Evolutionary conservation across 2,329 filamentous ascomycete genomes (phyloP).

Genomic region (Aureobasidium leucospermi): DNA sequence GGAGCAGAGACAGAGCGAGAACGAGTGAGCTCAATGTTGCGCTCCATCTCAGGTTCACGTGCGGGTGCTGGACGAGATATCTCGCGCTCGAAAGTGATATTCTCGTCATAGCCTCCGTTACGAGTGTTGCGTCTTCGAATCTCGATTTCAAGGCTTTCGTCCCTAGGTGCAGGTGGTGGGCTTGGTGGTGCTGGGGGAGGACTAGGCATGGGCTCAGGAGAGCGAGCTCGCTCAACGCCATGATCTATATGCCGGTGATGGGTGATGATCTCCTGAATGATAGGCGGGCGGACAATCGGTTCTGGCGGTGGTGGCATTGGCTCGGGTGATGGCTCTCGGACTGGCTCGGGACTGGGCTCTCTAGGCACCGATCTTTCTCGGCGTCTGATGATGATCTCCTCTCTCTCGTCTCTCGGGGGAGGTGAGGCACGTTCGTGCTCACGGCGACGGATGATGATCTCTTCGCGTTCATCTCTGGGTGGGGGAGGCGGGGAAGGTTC

Average conservation of each 20-base stretch:
- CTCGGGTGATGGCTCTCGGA: constrained; percentile 43
- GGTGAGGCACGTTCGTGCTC: constrained; percentile 28
- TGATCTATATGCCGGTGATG: constrained; percentile 84
- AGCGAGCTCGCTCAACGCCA: constrained; percentile 48
- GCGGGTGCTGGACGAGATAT: not conserved
- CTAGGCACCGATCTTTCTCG: constrained; percentile 29
- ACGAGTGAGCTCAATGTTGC: constrained; percentile 23
- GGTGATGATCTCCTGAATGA: constrained; percentile 83
- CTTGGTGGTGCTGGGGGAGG: constrained; percentile 38
- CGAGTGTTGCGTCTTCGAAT: constrained; percentile 47
- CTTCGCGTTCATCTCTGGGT: constrained; percentile 28
- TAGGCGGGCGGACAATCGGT: constrained; percentile 66
- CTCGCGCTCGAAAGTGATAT: constrained; percentile 50
- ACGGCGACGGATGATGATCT: constrained; percentile 41
- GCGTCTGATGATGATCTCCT: constrained; percentile 42
- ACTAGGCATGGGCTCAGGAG: constrained; percentile 28
- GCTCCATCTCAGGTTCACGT: constrained; percentile 7
- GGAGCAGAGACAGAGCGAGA: constrained; percentile 35
- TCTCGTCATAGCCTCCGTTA: constrained; percentile 54
- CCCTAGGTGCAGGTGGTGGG: constrained; percentile 41
- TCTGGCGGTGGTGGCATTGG: constrained; percentile 44
- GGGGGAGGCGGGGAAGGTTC: constrained; percentile 29
- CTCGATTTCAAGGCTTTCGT: constrained; percentile 50
- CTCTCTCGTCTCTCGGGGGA: constrained; percentile 26
- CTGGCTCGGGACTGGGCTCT: constrained; percentile 21